Evolutionary conservation across 1,284 basidiomycete genomes (phyloP).

Genomic region (Heterobasidion parviporum): DNA sequence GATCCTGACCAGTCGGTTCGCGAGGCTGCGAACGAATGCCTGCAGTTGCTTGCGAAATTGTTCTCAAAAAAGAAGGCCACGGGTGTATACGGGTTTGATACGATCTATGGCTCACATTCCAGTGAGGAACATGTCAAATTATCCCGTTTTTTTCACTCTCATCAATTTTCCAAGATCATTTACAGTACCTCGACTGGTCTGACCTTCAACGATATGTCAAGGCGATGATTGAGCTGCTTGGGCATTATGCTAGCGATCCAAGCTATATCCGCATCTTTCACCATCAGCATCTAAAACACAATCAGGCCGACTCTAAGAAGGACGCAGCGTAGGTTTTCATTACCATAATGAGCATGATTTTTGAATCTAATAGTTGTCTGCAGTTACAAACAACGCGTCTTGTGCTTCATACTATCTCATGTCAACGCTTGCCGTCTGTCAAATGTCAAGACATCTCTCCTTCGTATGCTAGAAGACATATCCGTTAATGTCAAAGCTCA

Average conservation of each 20-base stretch:
- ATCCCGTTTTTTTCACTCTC: background rate
- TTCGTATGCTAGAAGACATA: constrained; percentile 54
- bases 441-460: constrained; percentile 44
- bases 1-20: constrained; percentile 45
- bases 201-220: constrained; percentile 67
- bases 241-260: constrained; percentile 65
- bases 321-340: constrained; percentile 43
- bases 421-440: constrained; percentile 52
- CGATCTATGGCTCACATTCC: constrained; percentile 68
- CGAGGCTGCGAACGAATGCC: constrained; percentile 54
- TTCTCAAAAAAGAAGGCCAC: constrained; percentile 35
- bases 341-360: background rate
- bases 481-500: constrained; percentile 57
- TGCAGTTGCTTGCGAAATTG: constrained; percentile 41
- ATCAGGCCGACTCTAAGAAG: constrained; percentile 53
- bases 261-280: constrained; percentile 61
- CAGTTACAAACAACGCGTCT: constrained; percentile 69
- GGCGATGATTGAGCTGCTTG: constrained; percentile 41
- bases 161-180: constrained; percentile 35
- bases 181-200: constrained; percentile 75
- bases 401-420: constrained; percentile 84
- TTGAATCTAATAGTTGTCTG: constrained; percentile 1
- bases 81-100: constrained; percentile 76
- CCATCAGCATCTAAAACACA: constrained; percentile 41
- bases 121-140: constrained; percentile 32